These are phyloP conservation scores for Ganoderma multipileum DNA, from an alignment of 1,284 basidiomycete genomes.

Conservation along the genomic window DNA sequence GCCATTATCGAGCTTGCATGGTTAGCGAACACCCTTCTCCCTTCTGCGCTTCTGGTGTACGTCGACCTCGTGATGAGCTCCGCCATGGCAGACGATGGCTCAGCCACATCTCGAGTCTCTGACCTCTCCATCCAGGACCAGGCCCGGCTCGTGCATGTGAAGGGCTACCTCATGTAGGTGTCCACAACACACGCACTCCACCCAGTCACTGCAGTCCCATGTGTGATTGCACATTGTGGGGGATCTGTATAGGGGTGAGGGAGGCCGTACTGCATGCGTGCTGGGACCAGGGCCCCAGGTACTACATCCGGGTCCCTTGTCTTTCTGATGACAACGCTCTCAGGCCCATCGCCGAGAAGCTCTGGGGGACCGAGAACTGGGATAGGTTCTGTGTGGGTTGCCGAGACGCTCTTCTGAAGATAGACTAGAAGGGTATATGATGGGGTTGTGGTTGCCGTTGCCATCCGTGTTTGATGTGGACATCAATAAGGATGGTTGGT, in stretches of 20 bases:
- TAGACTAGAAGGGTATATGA: background rate
- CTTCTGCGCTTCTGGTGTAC: slow-evolving; percentile 12
- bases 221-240: background rate
- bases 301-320: background rate
- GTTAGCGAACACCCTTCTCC: slow-evolving; percentile 15
- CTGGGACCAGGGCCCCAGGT: background rate
- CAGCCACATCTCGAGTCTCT: background rate
- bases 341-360: background rate
- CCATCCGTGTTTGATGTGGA: background rate
- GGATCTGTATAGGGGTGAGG: background rate
- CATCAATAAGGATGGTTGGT: background rate
- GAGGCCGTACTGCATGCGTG: background rate
- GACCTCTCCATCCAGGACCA: background rate
- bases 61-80: background rate
- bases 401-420: background rate
- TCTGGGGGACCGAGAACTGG: background rate
- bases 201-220: background rate
- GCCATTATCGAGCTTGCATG: slow-evolving; percentile 12
- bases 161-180: background rate
- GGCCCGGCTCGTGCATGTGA: background rate
- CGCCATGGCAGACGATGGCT: too few species aligned
- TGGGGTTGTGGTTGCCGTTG: background rate
- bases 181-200: background rate
- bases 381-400: background rate
- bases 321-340: background rate